Percentiles rank a stretch among this genome's conserved stretches.
phyloP scores from a whole-genome alignment of 345 rosid species.

The Euphorbia pulcherrima region DNA sequence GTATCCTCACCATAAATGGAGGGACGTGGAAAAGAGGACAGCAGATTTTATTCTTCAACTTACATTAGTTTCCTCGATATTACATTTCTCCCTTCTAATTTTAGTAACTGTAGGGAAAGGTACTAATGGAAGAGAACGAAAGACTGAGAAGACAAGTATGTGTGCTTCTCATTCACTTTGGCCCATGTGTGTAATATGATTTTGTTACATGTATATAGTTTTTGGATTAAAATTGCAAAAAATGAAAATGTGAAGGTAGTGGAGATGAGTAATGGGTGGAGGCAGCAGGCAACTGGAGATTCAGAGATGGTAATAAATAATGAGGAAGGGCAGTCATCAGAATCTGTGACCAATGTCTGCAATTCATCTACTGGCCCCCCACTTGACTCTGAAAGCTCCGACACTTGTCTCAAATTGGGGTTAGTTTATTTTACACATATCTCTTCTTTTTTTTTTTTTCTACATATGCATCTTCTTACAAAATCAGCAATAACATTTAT shows the following conservation, averaged over 20 bases:
- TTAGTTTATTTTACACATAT: slow-evolving; percentile 20
- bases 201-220: too few relatives aligned
- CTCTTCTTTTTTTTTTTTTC: neutral
- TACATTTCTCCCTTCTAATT: too few relatives aligned
- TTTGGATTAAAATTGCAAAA: neutral
- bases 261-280: slow-evolving; percentile 28
- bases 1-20: too few relatives aligned
- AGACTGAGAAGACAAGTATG: slow-evolving; percentile 57
- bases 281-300: slow-evolving; percentile 21
- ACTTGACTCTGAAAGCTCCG: slow-evolving; percentile 68
- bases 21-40: too few relatives aligned
- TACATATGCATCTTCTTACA: neutral
- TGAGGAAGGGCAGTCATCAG: slow-evolving; percentile 79
- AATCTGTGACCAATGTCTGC: slow-evolving; percentile 63
- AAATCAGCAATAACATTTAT: too few relatives aligned
- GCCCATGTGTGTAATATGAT: too few relatives aligned
- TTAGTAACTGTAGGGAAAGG: slow-evolving; percentile 50
- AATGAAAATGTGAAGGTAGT: slow-evolving; percentile 22
- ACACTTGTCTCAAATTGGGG: slow-evolving; percentile 82
- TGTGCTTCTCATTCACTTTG: neutral
- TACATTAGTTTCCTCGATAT: too few relatives aligned
- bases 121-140: slow-evolving; percentile 78
- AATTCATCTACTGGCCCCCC: slow-evolving; percentile 48
- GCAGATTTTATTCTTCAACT: too few relatives aligned
- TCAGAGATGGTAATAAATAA: slow-evolving; percentile 35